phyloP scores from a whole-genome alignment of 805 yeast species.

The Saturnispora halmiae region DNA sequence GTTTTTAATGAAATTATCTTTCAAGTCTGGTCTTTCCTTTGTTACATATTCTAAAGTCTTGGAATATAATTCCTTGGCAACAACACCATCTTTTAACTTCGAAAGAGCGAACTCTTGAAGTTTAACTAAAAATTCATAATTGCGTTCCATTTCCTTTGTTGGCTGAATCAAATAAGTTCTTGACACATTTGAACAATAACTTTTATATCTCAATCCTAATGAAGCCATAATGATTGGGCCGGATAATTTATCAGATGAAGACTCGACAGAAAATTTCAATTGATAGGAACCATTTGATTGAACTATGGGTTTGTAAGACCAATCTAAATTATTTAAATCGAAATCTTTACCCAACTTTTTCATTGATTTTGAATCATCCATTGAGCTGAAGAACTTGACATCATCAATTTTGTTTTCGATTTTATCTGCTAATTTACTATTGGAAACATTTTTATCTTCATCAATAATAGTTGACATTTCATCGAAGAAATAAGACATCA shows the following conservation, averaged over 20 bases:
- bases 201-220: constrained; percentile 77
- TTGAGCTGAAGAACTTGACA: constrained; percentile 49
- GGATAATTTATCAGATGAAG: constrained; percentile 56
- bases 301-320: constrained; percentile 89
- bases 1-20: constrained; percentile 57
- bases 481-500: constrained; percentile 76
- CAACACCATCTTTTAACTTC: constrained; percentile 56
- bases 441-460: constrained; percentile 70
- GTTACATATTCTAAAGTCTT: constrained; percentile 54
- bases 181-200: constrained; percentile 80
- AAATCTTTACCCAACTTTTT: constrained; percentile 59
- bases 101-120: constrained; percentile 59
- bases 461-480: constrained; percentile 84
- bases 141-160: constrained; percentile 62
- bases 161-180: constrained; percentile 90
- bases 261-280: constrained; percentile 72
- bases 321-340: constrained; percentile 70
- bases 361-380: constrained; percentile 37
- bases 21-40: constrained; percentile 57
- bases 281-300: constrained; percentile 85
- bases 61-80: constrained; percentile 58
- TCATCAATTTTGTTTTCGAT: constrained; percentile 80
- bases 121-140: constrained; percentile 66
- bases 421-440: constrained; percentile 61
- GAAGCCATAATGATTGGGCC: constrained; percentile 76